Conservation (phyloP, 805 yeast genomes). For the Saturnispora besseyi region DNA sequence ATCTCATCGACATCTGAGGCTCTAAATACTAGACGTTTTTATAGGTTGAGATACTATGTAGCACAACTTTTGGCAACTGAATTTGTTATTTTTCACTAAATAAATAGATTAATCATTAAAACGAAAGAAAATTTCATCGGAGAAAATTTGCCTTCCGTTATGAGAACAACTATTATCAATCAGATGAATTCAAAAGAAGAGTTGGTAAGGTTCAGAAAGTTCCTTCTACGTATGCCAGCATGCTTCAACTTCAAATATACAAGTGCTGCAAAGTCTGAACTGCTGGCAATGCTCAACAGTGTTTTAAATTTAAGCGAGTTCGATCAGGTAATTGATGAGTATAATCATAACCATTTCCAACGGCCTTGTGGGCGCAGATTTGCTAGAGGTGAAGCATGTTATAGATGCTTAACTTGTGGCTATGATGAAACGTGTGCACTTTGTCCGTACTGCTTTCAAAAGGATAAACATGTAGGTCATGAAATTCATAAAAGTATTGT, state of each 20-base stretch:
- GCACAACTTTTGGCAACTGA: neutral
- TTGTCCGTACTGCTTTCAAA: constrained; percentile 67
- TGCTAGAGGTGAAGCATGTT: constrained; percentile 72
- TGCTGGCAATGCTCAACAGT: constrained; percentile 3
- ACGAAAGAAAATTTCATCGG: neutral
- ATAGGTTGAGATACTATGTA: neutral
- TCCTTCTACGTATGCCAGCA: constrained; percentile 7
- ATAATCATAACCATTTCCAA: constrained; percentile 39
- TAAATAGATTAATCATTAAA: too few species aligned
- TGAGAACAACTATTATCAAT: neutral
- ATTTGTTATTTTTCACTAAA: too few species aligned
- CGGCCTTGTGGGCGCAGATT: constrained; percentile 70
- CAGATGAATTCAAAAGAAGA: constrained; percentile 1
- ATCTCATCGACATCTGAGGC: constrained; percentile 10
- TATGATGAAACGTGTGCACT: constrained; percentile 78
- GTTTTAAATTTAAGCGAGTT: neutral
- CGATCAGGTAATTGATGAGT: constrained; percentile 18
- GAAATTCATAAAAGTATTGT: constrained; percentile 55
- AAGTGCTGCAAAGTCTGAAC: constrained; percentile 1
- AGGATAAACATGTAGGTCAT: constrained; percentile 64
- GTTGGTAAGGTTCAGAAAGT: constrained; percentile 1
- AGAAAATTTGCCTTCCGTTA: constrained; percentile 2
- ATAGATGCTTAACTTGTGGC: constrained; percentile 67
- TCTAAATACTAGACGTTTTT: neutral
- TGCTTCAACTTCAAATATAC: constrained; percentile 10